phyloP scores from a whole-genome alignment of 305 asterid species.

The Fraxinus platypoda region DNA sequence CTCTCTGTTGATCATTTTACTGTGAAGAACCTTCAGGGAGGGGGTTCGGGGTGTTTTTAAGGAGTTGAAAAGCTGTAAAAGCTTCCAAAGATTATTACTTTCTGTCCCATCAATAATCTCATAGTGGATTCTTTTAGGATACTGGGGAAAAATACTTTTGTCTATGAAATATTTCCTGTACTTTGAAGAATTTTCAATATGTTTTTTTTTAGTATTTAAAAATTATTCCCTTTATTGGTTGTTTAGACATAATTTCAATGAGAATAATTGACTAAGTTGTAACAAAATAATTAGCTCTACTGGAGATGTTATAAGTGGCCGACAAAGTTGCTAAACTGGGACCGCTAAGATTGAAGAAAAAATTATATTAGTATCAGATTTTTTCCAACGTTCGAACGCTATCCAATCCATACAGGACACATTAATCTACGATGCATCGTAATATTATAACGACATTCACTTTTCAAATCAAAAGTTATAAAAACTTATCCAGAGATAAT shows the following conservation, averaged over 20 bases:
- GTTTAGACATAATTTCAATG: not conserved
- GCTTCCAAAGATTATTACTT: conserved; percentile 16
- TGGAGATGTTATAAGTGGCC: not conserved
- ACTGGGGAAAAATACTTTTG: conserved; percentile 1
- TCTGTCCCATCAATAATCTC: not conserved
- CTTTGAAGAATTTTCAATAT: not conserved
- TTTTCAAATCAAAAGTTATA: not conserved
- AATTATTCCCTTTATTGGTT: not conserved
- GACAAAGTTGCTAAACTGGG: not conserved
- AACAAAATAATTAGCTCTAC: not conserved
- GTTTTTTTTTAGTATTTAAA: not conserved
- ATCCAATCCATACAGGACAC: not conserved
- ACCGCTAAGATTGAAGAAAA: not conserved
- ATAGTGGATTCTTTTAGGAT: not conserved
- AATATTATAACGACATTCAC: not conserved
- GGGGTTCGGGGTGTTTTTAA: not conserved
- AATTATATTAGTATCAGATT: not conserved
- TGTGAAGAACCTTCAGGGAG: not conserved
- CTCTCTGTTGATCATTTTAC: conserved; percentile 11
- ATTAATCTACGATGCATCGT: not conserved
- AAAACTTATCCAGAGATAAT: not conserved
- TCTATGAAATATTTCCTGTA: not conserved
- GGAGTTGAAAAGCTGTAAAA: conserved; percentile 14
- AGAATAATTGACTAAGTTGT: not conserved
- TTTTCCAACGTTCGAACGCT: not conserved